Base-by-base conservation (phyloP, 2,329 filamentous ascomycete genomes). In the Trichothecium roseum region DNA sequence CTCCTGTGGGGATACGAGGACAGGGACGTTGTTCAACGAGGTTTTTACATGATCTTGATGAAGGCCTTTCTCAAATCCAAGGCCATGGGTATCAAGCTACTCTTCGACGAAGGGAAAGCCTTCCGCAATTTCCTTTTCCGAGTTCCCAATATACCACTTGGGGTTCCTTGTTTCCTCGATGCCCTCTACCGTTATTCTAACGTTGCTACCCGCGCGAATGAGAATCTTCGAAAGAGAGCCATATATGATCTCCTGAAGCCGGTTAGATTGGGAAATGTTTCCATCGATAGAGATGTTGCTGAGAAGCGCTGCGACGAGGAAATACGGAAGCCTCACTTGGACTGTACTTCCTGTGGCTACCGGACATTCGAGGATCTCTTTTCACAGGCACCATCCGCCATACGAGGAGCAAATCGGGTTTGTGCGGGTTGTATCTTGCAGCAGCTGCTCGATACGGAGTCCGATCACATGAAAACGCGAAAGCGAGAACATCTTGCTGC, bases 261-360 rank as follows among this genome's bases (percentile, higher is more conserved):
- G 0, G 44, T 60, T 2, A 42, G 50, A 2, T 36, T 51, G 6
- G 52, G 50, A 0, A 18, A 57, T 0, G 47, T 54, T 8, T 16
- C 15, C 14, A 17, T 37, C 0, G 16, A 51, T 1, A 36, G 42
- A 0, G 7, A 30, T 1, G 51, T 57, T 17, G 48, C 44, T 42
- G 38, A 41, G 1, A 22, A 30, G 0, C 55, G 45, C 30, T 59
- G 56, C 36, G 34, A 35, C 2, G 4, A 36, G 0, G n/a, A 32
- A 5, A 54, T 57, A 53, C 52, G 44, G 0, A 30, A 36, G 3
- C 15, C 38, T 3, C 32, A 50, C 3, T 8, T 46, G 0, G 56
- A 56, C 27, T 62, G 58, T 34, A 48, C 42, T 0, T 59, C 54
- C 1, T 61, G 58, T 14, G 58, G 58, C 2, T 52, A 56, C 34